Base-by-base conservation (phyloP, 2,329 filamentous ascomycete species). In the Phoma herbarum region DNA sequence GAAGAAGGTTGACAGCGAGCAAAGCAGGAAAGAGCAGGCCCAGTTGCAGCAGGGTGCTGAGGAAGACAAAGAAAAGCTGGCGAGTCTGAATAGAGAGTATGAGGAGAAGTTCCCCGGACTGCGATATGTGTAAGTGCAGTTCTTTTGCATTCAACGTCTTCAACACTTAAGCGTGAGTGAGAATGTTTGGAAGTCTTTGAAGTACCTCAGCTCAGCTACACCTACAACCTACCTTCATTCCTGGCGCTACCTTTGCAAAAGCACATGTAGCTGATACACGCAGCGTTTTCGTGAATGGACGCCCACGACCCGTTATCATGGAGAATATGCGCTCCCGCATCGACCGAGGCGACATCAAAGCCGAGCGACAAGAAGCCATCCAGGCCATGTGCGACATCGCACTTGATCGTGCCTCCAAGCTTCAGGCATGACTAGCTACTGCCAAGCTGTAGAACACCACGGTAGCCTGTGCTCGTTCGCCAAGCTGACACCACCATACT, bases 361-460 rank as follows among this genome's bases (percentile, higher is more conserved):
- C 81, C 16, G 93, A 97, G 79, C 86, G 92, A 61, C 75, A 81
- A 55, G 90, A 90, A 66, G 91, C 86, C 6, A 89, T 97, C 48
- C 84, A 90, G 90, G 93, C 93, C 39, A 97, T 97, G 91, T 92
- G 92, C 71, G 90, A 93, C 69, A 97, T 97, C 72, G 93, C 93
- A 28, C 85, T 86, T 50, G 92, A 97, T 71, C 85, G 93, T 47
- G 91, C 89, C 1, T 75, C 78, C 29, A 96, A 93, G 76, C 60
- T 76, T 10, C 62, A 70, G 16, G 57, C 59, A 4, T 62, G 51
- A 42, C 35, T 31, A 25, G 33, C 12, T 35, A 7, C 37, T 9
- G 11, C 43, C 11, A 58, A 47, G 26, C 29, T 58, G 11, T 58
- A 9, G 44, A 39, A 29, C 18, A 26, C 23, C 23, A 3, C 7